Evolutionary conservation across 805 yeast species (phyloP).

Genomic region (Scheffersomyces spartinae): DNA sequence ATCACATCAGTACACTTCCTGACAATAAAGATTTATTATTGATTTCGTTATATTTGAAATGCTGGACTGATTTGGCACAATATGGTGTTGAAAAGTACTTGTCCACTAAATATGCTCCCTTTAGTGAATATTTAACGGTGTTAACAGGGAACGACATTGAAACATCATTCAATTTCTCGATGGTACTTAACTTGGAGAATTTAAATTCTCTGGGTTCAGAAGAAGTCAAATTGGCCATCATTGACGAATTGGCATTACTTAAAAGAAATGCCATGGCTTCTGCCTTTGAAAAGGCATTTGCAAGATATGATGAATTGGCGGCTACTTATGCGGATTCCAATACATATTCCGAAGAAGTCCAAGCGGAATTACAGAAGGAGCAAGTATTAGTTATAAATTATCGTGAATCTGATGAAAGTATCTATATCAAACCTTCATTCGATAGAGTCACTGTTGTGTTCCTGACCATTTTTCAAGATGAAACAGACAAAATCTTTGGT

Average conservation of each 20-base stretch:
- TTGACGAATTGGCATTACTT: slow-evolving; percentile 58
- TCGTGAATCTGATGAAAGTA: slow-evolving; percentile 79
- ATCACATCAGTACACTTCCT: slow-evolving; percentile 77
- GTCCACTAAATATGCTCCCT: slow-evolving; percentile 35
- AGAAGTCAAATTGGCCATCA: slow-evolving; percentile 39
- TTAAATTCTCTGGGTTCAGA: slow-evolving; percentile 21
- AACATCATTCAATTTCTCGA: slow-evolving; percentile 70
- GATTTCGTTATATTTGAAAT: slow-evolving; percentile 61
- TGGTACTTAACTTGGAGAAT: slow-evolving; percentile 49
- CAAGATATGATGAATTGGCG: slow-evolving; percentile 61
- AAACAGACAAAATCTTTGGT: slow-evolving; percentile 87
- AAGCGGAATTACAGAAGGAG: slow-evolving; percentile 34
- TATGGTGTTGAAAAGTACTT: slow-evolving; percentile 55
- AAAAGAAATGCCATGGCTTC: slow-evolving; percentile 87
- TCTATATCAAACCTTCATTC: slow-evolving; percentile 81
- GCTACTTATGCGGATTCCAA: slow-evolving; percentile 29
- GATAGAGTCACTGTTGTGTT: slow-evolving; percentile 96
- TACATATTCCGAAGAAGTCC: slow-evolving; percentile 33
- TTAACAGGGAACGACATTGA: slow-evolving; percentile 37
- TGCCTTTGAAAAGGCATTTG: slow-evolving; percentile 82
- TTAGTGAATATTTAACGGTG: slow-evolving; percentile 20
- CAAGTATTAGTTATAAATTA: slow-evolving; percentile 64
- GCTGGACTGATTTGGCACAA: slow-evolving; percentile 60
- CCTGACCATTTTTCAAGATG: slow-evolving; percentile 90
- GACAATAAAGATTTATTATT: slow-evolving; percentile 55